Evolutionary conservation across 495 filamentous ascomycete species (phyloP).

Genomic region (Penicillium verhagenii): DNA sequence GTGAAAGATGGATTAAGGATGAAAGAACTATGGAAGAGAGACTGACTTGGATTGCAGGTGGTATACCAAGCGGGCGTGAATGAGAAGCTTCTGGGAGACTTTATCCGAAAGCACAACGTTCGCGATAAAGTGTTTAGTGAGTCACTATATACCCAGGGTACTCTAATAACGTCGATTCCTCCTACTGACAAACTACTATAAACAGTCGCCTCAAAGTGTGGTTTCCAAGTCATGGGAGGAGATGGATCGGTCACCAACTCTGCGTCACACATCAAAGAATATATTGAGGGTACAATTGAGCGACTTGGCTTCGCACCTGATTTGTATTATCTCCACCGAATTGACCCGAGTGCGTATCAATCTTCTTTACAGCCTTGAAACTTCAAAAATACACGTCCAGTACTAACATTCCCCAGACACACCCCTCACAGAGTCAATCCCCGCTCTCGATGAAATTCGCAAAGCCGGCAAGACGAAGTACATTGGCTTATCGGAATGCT

Average conservation of each 20-base stretch:
- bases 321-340: slow-evolving; percentile 42
- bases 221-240: slow-evolving; percentile 35
- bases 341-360: slow-evolving; percentile 36
- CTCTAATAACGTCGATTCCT: too few relatives aligned
- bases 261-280: slow-evolving; percentile 48
- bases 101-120: slow-evolving; percentile 52
- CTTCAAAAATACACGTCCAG: neutral
- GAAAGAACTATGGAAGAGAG: neutral
- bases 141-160: too few relatives aligned
- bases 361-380: too few relatives aligned
- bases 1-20: neutral
- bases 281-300: slow-evolving; percentile 52
- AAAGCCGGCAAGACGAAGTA: slow-evolving; percentile 48
- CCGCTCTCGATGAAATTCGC: slow-evolving; percentile 45
- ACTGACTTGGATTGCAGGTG: slow-evolving; percentile 28
- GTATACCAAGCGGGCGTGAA: slow-evolving; percentile 49
- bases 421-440: slow-evolving; percentile 47
- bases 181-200: neutral
- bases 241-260: slow-evolving; percentile 43
- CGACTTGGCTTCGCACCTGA: slow-evolving; percentile 50
- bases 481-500: slow-evolving; percentile 47
- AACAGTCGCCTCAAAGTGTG: slow-evolving; percentile 51
- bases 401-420: slow-evolving; percentile 30
- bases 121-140: slow-evolving; percentile 47
- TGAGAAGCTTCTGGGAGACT: slow-evolving; percentile 52